Evolutionary conservation across 768 basidiomycete species (phyloP).

Genomic region (Cyclocybe aegerita): DNA sequence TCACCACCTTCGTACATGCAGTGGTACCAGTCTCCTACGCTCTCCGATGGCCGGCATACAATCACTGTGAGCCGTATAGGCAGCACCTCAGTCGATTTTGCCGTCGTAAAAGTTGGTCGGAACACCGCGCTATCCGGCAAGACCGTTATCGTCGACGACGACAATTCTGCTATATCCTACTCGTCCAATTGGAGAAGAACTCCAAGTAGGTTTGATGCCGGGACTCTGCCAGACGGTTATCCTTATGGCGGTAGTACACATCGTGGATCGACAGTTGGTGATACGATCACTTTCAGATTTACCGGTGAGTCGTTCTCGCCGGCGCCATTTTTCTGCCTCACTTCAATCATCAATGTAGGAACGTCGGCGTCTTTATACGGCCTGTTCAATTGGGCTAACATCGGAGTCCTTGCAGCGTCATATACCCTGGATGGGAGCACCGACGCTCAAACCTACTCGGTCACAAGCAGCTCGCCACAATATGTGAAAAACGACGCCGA

Average conservation of each 20-base stretch:
- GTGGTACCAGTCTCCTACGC: slow-evolving; percentile 26
- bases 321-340: background rate
- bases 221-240: slow-evolving; percentile 15
- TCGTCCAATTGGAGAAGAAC: slow-evolving; percentile 17
- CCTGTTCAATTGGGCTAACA: slow-evolving; percentile 22
- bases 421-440: slow-evolving; percentile 23
- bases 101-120: slow-evolving; percentile 20
- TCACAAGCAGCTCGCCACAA: slow-evolving; percentile 15
- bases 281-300: slow-evolving; percentile 21
- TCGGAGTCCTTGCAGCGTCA: slow-evolving; percentile 19
- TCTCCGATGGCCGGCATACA: slow-evolving; percentile 22
- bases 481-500: slow-evolving; percentile 14
- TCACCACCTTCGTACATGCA: slow-evolving; percentile 15
- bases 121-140: slow-evolving; percentile 19
- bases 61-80: slow-evolving; percentile 21
- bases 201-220: slow-evolving; percentile 8
- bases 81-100: slow-evolving; percentile 22
- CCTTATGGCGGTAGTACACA: slow-evolving; percentile 18
- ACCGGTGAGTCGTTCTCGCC: slow-evolving; percentile 12
- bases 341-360: slow-evolving; percentile 9
- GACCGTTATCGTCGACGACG: slow-evolving; percentile 24
- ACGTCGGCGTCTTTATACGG: slow-evolving; percentile 22
- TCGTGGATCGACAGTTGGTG: slow-evolving; percentile 12
- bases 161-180: slow-evolving; percentile 19
- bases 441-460: slow-evolving; percentile 13